Base-by-base conservation (phyloP, 306 rosid genomes). In the Ormosia semicastrata region DNA sequence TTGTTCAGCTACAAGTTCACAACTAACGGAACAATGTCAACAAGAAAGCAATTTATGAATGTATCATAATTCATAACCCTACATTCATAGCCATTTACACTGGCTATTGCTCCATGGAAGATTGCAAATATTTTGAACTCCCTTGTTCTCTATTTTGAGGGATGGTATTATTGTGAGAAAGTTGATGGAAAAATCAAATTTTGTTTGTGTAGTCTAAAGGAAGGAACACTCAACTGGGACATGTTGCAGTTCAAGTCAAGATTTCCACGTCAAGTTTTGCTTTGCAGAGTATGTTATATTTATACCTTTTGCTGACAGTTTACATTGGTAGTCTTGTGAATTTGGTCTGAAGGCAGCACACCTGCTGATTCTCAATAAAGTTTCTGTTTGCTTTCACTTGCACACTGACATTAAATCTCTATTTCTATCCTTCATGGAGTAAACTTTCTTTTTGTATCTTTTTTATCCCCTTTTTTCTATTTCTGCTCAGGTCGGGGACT, bases 221-320 rank as follows among this genome's bases (percentile, higher is more conserved):
- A 90, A 49, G 98, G 98, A 87, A 85, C 92, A 4, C 97, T 94
- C 75, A 94, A 92, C 84, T 92, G 86, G 88, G 97, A 92, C 85
- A 87, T 91, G 12, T 80, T 94, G 89, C 94, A 92, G 80, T 92
- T 91, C 91, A 94, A 94, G 90, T 89, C 94, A 66, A 90, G 87
- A 85, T 94, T 94, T 87, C 97, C 98, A 10, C 94, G 92, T 41
- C 92, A 94, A 88, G 87, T 94, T 83, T 88, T 94, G 84, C 95
- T 94, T 7, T 92, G 97, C 89, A 86, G 98, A 66, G 98, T 94
- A 94, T 65, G 97, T 73, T 64, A 39, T 54, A 66, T 56, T 80
- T 49, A 41, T 52, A 69, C 62, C 36, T 7, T 37, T 76, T 6
- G 44, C 17, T 64, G 50, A 40, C 74, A 41, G n/a, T 78, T 54